Conservation (phyloP, 768 basidiomycete genomes). For the Tricholoma terreum region DNA sequence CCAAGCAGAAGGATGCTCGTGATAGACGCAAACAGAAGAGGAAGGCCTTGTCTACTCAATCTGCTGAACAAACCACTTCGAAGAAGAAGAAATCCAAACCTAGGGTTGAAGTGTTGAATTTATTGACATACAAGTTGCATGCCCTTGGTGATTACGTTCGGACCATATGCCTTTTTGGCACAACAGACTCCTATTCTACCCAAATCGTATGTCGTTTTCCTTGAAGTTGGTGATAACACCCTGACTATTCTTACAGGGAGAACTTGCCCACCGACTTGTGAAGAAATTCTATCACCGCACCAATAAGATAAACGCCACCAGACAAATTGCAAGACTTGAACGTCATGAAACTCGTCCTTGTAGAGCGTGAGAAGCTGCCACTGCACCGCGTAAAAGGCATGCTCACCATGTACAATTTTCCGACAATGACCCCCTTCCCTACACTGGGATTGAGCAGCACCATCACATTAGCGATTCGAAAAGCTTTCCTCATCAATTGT, state of each 20-base stretch:
- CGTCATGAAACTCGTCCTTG: neutral
- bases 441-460: no score
- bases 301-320: neutral
- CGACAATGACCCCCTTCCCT: neutral
- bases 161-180: conserved; percentile 5
- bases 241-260: no score
- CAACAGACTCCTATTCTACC: conserved; percentile 5
- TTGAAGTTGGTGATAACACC: no score
- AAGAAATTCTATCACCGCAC: conserved; percentile 10
- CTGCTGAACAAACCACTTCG: conserved; percentile 1
- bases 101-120: conserved; percentile 3
- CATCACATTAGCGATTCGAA: no score
- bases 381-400: neutral
- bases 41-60: neutral
- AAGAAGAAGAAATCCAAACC: neutral
- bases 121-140: conserved; percentile 12
- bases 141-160: conserved; percentile 11
- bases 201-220: neutral
- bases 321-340: conserved; percentile 13
- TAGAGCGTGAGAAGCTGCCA: neutral
- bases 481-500: neutral
- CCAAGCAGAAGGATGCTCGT: neutral
- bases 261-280: conserved; percentile 13
- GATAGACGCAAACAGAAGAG: neutral
- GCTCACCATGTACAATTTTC: neutral